Evolutionary conservation across 2,329 filamentous ascomycete genomes (phyloP).

Genomic region (Pyrenochaeta sp.): DNA sequence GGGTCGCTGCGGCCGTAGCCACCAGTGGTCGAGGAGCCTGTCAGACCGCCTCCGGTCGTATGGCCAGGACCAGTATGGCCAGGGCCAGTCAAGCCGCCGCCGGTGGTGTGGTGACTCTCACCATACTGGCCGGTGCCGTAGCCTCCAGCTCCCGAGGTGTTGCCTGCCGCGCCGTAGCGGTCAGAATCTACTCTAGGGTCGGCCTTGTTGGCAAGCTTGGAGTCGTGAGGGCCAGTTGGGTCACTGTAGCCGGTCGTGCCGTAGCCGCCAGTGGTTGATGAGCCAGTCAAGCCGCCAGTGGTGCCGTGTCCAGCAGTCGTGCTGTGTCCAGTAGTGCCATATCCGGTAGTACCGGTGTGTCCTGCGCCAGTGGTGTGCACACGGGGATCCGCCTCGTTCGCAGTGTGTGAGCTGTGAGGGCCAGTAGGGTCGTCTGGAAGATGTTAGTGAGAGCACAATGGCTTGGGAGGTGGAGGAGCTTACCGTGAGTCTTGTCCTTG

Average conservation of each 20-base stretch:
- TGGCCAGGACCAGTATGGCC: too few species aligned
- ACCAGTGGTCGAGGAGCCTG: neutral
- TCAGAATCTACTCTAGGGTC: constrained; percentile 39
- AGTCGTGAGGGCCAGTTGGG: constrained; percentile 30
- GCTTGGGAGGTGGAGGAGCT: neutral
- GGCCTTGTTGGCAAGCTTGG: constrained; percentile 22
- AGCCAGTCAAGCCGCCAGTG: constrained; percentile 5
- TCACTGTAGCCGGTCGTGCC: constrained; percentile 18
- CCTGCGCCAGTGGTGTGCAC: constrained; percentile 29
- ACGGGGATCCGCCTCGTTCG: constrained; percentile 42
- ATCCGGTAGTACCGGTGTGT: constrained; percentile 21
- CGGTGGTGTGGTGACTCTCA: constrained; percentile 2
- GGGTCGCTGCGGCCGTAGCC: constrained; percentile 26
- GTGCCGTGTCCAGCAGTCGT: constrained; percentile 8
- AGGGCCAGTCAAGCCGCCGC: neutral
- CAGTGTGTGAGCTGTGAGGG: constrained; percentile 38
- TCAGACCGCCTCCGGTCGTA: neutral
- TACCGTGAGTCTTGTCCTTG: constrained; percentile 44
- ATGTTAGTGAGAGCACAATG: constrained; percentile 8
- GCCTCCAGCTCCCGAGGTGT: constrained; percentile 22
- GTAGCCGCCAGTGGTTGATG: constrained; percentile 12
- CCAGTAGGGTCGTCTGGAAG: constrained; percentile 38
- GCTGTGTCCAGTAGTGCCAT: constrained; percentile 3
- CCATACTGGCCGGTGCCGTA: constrained; percentile 17
- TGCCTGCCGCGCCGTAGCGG: constrained; percentile 21